Evolutionary conservation across 768 basidiomycete genomes (phyloP).

Genomic region (Lactifluus volemus): DNA sequence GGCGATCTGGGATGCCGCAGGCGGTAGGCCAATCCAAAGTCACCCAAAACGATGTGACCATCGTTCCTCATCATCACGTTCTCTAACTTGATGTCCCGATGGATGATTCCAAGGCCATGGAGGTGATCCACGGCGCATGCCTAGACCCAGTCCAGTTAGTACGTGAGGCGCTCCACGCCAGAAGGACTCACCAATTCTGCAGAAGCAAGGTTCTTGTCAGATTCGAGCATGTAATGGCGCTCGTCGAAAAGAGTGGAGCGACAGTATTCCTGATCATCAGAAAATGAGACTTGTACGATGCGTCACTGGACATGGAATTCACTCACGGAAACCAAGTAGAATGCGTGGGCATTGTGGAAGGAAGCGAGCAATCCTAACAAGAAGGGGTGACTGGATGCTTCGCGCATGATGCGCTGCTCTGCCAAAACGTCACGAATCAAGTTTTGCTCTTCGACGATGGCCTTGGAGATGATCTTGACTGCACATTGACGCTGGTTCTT

Average conservation of each 20-base stretch:
- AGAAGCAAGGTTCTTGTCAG: conserved; percentile 26
- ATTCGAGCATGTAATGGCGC: conserved; percentile 3
- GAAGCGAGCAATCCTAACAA: conserved; percentile 22
- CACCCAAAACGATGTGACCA: conserved; percentile 84
- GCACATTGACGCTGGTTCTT: conserved; percentile 11
- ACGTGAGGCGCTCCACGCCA: not conserved
- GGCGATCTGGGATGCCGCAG: not conserved
- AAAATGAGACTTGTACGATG: not conserved
- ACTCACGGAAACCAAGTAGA: conserved; percentile 23
- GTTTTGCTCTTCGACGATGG: not conserved
- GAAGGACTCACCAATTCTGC: conserved; percentile 28
- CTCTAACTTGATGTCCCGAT: conserved; percentile 94
- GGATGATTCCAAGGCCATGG: conserved; percentile 86
- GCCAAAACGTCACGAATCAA: conserved; percentile 1
- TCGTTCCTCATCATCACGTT: conserved; percentile 86
- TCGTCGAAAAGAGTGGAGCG: conserved; percentile 10
- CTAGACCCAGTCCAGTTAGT: conserved; percentile 3
- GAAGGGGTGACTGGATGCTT: conserved; percentile 13
- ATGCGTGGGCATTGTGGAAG: conserved; percentile 20
- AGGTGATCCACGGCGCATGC: conserved; percentile 71
- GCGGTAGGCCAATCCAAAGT: conserved; percentile 50
- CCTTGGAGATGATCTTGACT: conserved; percentile 22
- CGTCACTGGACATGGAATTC: not conserved
- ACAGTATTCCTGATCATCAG: conserved; percentile 21
- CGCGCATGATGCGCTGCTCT: conserved; percentile 4